A percentile compares a stretch with the other conserved stretches of the same genome.
Conservation (phyloP, 2,329 filamentous ascomycete genomes). For the Trichophyton verrucosum region DNA sequence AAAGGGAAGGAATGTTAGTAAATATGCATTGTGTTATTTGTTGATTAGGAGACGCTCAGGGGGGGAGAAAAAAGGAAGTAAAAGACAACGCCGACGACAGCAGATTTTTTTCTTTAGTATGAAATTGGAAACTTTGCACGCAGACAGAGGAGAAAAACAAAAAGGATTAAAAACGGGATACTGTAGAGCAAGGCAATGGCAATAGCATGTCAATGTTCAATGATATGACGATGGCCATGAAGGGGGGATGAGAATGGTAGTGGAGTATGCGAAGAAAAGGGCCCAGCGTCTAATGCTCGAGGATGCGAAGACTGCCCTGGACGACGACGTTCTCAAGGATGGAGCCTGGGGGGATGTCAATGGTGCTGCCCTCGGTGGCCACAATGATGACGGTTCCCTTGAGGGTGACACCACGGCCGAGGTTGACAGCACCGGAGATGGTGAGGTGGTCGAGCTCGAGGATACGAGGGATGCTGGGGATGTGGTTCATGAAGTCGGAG, state of each 20-base stretch:
- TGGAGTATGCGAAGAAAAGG: not conserved
- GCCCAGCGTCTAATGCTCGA: slow-evolving; percentile 47
- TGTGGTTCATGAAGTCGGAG: slow-evolving; percentile 52
- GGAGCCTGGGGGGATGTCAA: slow-evolving; percentile 91
- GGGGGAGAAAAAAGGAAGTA: not conserved
- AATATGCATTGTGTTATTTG: not conserved
- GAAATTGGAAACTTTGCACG: not conserved
- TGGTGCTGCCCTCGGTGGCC: slow-evolving; percentile 92
- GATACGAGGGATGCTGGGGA: slow-evolving; percentile 39
- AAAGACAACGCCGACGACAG: slow-evolving; percentile 1
- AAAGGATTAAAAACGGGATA: not conserved
- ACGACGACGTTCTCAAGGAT: slow-evolving; percentile 98
- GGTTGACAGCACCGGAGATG: slow-evolving; percentile 93
- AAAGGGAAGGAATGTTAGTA: not conserved
- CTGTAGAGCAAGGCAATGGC: not conserved
- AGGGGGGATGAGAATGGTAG: not conserved
- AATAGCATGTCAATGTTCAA: no score
- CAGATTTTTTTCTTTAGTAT: not conserved
- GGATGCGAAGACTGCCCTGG: slow-evolving; percentile 76
- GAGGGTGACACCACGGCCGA: slow-evolving; percentile 85
- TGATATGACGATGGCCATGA: not conserved
- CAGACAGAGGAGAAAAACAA: not conserved
- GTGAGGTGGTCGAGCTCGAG: slow-evolving; percentile 61
- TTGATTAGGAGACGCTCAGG: not conserved
- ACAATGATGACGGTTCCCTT: slow-evolving; percentile 99